Evolutionary conservation across 1,139 yeast species (phyloP).

Genomic region (Geotrichum klebahnii): DNA sequence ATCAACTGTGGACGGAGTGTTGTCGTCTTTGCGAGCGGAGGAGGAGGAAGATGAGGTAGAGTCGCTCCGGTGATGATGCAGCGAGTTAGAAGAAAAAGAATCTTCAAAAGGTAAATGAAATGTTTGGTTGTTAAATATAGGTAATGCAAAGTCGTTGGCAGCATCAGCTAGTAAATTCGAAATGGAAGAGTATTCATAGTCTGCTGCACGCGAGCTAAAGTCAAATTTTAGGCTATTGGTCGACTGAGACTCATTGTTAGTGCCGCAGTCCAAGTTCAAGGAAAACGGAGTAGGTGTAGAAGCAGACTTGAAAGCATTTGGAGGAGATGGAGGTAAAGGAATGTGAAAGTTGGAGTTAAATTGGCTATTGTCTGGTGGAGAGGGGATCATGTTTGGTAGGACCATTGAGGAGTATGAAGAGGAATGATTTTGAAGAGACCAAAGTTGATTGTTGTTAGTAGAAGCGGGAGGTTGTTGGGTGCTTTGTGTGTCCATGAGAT

Average conservation of each 20-base stretch:
- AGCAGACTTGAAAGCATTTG: background rate
- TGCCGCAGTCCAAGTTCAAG: background rate
- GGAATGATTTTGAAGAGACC: background rate
- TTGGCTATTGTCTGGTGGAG: background rate
- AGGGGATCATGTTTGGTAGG: slow-evolving; percentile 4
- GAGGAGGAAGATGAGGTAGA: slow-evolving; percentile 1
- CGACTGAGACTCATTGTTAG: background rate
- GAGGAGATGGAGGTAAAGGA: slow-evolving; percentile 15
- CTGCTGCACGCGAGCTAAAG: slow-evolving; percentile 21
- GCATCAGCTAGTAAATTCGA: slow-evolving; percentile 16
- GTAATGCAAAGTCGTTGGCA: slow-evolving; percentile 4
- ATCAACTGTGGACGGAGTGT: slow-evolving; percentile 1
- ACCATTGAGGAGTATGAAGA: slow-evolving; percentile 9
- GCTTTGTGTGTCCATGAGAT: slow-evolving; percentile 41
- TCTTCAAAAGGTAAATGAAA: background rate
- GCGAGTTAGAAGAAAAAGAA: background rate
- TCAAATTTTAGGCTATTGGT: slow-evolving; percentile 7
- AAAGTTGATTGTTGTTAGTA: background rate
- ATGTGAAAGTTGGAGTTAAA: background rate
- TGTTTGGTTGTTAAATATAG: background rate
- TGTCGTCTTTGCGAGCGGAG: background rate
- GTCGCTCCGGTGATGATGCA: slow-evolving; percentile 1
- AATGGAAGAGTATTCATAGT: slow-evolving; percentile 21
- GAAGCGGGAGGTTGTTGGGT: background rate
- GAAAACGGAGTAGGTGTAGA: background rate